Conservation (phyloP, 805 yeast genomes). For the Tetrapisispora namnaoensis region DNA sequence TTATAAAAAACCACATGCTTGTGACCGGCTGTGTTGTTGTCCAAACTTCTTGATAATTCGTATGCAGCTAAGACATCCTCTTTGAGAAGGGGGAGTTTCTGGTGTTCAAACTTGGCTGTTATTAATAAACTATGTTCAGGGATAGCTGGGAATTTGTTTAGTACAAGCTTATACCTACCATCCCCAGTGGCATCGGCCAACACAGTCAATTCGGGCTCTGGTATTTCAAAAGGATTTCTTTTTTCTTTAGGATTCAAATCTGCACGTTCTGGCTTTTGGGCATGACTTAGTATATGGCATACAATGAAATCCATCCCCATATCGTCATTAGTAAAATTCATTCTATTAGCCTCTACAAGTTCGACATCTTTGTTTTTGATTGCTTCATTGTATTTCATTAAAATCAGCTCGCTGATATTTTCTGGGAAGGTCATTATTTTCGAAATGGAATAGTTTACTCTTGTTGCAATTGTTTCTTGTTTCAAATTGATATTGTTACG, state of each 20-base stretch:
- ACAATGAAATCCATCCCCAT: slow-evolving; percentile 27
- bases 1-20: slow-evolving; percentile 79
- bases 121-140: slow-evolving; percentile 71
- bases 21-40: slow-evolving; percentile 28
- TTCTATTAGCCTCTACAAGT: slow-evolving; percentile 40
- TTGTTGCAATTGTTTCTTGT: no score
- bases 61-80: slow-evolving; percentile 56
- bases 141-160: slow-evolving; percentile 81
- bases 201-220: slow-evolving; percentile 67
- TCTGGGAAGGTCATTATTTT: slow-evolving; percentile 25
- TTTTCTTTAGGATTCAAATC: slow-evolving; percentile 19
- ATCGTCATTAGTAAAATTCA: slow-evolving; percentile 23
- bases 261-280: slow-evolving; percentile 33
- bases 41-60: slow-evolving; percentile 42
- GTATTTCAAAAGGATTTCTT: slow-evolving; percentile 65
- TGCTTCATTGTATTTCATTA: slow-evolving; percentile 40
- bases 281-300: slow-evolving; percentile 27
- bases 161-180: slow-evolving; percentile 48
- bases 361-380: slow-evolving; percentile 35
- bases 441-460: background rate
- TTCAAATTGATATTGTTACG: no score
- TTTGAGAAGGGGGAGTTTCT: slow-evolving; percentile 60
- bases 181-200: slow-evolving; percentile 39
- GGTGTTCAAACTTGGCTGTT: slow-evolving; percentile 65
- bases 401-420: slow-evolving; percentile 31